phyloP scores from a whole-genome alignment of 371 early-diverging fungal genomes.

The Batkoa obscura region DNA sequence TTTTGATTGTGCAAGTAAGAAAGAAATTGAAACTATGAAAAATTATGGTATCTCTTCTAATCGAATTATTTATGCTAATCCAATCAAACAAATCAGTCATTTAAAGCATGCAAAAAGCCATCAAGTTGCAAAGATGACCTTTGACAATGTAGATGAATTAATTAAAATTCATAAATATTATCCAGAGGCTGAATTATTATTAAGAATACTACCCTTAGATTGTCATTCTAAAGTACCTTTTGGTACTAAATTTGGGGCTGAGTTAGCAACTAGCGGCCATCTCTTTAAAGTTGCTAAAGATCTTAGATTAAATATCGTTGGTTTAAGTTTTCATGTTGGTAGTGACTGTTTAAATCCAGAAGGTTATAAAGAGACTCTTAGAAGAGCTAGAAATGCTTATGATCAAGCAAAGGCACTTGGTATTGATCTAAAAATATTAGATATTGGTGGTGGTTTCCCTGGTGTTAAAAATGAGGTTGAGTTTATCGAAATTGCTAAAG shows the following conservation, averaged over 20 bases:
- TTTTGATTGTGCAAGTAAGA: constrained; percentile 84
- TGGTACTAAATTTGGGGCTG: constrained; percentile 93
- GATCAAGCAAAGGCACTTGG: constrained; percentile 61
- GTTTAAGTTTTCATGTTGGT: constrained; percentile 90
- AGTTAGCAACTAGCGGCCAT: constrained; percentile 37
- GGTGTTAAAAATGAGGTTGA: constrained; percentile 47
- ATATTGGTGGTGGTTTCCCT: constrained; percentile 97
- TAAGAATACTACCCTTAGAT: constrained; percentile 90
- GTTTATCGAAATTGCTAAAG: constrained; percentile 50
- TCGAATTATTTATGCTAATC: constrained; percentile 92
- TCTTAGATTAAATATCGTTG: constrained; percentile 68
- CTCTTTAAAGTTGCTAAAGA: constrained; percentile 57
- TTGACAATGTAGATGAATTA: constrained; percentile 94
- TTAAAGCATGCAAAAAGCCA: constrained; percentile 62
- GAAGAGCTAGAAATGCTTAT: constrained; percentile 65
- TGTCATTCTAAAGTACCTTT: constrained; percentile 78
- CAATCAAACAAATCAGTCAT: constrained; percentile 91
- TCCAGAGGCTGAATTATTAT: constrained; percentile 70
- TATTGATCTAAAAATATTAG: constrained; percentile 58
- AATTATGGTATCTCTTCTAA: constrained; percentile 53
- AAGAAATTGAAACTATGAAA: constrained; percentile 72
- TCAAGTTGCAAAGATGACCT: constrained; percentile 83
- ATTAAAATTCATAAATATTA: constrained; percentile 67
- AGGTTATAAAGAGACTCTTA: constrained; percentile 82
- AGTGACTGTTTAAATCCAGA: constrained; percentile 76